A percentile compares a stretch with the other conserved stretches of the same genome.
phyloP scores from a whole-genome alignment of 78 protist species.

The Dictyostelium brefeldianum region DNA sequence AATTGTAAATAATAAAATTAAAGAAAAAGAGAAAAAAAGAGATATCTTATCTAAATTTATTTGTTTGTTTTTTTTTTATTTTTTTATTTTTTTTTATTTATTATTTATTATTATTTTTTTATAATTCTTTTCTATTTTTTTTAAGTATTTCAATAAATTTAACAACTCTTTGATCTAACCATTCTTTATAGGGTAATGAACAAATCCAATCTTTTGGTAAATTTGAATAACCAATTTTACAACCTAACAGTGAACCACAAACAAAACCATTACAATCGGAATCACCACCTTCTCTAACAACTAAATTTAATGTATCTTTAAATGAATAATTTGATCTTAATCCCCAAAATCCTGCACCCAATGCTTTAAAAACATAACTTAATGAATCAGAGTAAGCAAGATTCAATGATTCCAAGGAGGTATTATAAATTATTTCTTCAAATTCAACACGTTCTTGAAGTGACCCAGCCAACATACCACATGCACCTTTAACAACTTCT shows the following conservation, averaged over 20 bases:
- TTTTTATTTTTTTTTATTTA: neutral
- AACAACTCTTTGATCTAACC: constrained; percentile 71
- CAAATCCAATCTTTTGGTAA: constrained; percentile 82
- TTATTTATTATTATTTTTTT: neutral
- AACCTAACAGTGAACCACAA: constrained; percentile 72
- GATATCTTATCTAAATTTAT: neutral
- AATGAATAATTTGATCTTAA: constrained; percentile 72
- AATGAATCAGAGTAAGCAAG: constrained; percentile 24
- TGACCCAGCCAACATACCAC: constrained; percentile 20
- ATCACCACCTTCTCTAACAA: constrained; percentile 77
- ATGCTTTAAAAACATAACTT: constrained; percentile 67
- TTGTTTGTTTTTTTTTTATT: neutral
- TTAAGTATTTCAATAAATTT: constrained; percentile 49
- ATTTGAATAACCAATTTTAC: constrained; percentile 58
- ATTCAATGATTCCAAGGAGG: constrained; percentile 54
- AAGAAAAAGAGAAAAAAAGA: neutral
- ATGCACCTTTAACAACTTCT: constrained; percentile 34
- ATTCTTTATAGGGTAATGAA: constrained; percentile 65
- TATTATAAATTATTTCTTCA: constrained; percentile 78
- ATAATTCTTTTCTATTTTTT: constrained; percentile 14
- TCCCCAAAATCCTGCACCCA: constrained; percentile 85
- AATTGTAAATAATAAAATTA: neutral
- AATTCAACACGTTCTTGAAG: constrained; percentile 71
- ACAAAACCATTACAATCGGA: constrained; percentile 75
- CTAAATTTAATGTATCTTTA: constrained; percentile 65